phyloP scores from a whole-genome alignment of 2,329 filamentous ascomycete genomes.

The Arthroderma uncinatum region DNA sequence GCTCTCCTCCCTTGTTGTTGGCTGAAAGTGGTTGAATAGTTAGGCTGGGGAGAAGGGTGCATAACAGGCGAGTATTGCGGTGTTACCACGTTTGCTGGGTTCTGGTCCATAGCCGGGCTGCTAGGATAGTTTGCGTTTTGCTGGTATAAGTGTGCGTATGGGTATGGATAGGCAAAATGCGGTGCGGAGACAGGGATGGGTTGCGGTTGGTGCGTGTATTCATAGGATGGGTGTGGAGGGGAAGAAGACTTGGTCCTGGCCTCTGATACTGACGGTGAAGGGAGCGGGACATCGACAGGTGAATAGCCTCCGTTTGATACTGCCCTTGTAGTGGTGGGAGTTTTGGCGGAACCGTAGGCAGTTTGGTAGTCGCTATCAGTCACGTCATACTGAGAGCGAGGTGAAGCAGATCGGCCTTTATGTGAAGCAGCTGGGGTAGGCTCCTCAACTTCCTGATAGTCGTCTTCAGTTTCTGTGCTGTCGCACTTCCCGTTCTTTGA shows the following conservation, averaged over 20 bases:
- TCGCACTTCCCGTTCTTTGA: neutral
- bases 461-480: neutral
- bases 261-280: conserved; percentile 12
- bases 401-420: neutral
- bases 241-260: conserved; percentile 12
- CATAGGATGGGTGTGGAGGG: conserved; percentile 9
- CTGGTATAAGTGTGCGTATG: conserved; percentile 28
- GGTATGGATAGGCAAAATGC: conserved; percentile 20
- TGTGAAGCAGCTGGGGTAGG: neutral
- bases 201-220: conserved; percentile 19
- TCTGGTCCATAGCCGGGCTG: conserved; percentile 20
- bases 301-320: conserved; percentile 7
- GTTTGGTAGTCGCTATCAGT: conserved; percentile 9
- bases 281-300: conserved; percentile 1
- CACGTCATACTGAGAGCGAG: conserved; percentile 8
- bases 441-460: neutral
- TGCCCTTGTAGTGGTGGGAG: conserved; percentile 8
- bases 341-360: conserved; percentile 5
- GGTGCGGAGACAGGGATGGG: conserved; percentile 17
- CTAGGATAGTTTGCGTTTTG: conserved; percentile 26
- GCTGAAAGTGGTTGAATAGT: conserved; percentile 25
- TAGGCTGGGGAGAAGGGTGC: conserved; percentile 27
- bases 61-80: conserved; percentile 18
- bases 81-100: conserved; percentile 14
- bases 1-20: conserved; percentile 20